These are phyloP conservation scores for Exophiala sp. DNA, from an alignment of 2,329 filamentous ascomycete species.

Conservation along the genomic window DNA sequence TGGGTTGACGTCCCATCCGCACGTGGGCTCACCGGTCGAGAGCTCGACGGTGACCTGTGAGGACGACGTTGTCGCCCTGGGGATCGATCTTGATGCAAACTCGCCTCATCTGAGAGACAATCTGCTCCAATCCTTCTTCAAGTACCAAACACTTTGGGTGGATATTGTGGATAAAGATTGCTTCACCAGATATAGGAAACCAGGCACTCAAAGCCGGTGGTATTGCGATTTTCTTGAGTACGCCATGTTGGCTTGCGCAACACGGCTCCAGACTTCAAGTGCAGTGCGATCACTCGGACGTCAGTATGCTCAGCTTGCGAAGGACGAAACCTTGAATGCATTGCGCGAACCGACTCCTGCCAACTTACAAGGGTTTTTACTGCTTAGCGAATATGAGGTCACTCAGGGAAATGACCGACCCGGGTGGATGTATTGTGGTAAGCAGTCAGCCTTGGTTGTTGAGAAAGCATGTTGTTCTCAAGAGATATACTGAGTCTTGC, in stretches of 20 bases:
- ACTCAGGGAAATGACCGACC: conserved; percentile 2
- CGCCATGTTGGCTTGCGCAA: conserved; percentile 1
- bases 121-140: conserved; percentile 1
- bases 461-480: not conserved
- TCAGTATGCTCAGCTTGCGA: conserved; percentile 1
- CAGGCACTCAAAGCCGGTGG: not conserved
- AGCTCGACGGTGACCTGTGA: not conserved
- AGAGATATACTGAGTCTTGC: not conserved
- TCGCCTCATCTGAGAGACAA: conserved; percentile 1
- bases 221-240: not conserved
- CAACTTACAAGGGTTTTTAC: not conserved
- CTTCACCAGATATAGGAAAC: not conserved
- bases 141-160: conserved; percentile 2
- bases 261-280: not conserved
- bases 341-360: conserved; percentile 3
- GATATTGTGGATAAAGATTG: conserved; percentile 1
- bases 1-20: conserved; percentile 3
- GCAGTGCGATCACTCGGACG: not conserved
- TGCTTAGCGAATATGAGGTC: conserved; percentile 5
- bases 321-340: not conserved
- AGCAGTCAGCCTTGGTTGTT: not conserved
- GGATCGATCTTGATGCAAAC: not conserved
- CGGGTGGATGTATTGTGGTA: not conserved
- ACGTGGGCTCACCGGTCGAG: conserved; percentile 1
- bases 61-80: conserved; percentile 1